Conservation (phyloP, 768 basidiomycete species). For the Lactarius vividus region DNA sequence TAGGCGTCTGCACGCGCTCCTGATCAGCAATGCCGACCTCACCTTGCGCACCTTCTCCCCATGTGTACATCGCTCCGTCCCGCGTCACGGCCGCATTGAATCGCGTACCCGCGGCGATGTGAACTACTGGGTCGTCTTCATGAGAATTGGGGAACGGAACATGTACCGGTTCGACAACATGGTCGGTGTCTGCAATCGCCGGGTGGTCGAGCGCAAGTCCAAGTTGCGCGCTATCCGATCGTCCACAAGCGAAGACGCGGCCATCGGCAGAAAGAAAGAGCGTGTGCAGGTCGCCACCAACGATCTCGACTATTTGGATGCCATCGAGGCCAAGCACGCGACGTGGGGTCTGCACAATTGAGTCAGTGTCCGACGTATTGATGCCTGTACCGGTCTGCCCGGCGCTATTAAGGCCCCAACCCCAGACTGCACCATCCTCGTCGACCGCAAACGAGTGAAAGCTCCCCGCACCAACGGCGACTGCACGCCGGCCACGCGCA, state of each 20-base stretch:
- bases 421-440: constrained; percentile 79
- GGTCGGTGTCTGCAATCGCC: constrained; percentile 56
- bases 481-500: constrained; percentile 58
- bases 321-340: constrained; percentile 65
- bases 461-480: constrained; percentile 73
- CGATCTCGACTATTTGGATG: constrained; percentile 61
- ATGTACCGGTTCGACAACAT: constrained; percentile 61
- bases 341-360: constrained; percentile 60
- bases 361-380: constrained; percentile 44
- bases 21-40: constrained; percentile 60
- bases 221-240: constrained; percentile 79
- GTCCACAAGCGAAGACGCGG: constrained; percentile 82
- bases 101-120: constrained; percentile 66
- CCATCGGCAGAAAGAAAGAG: constrained; percentile 84
- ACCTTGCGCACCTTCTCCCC: constrained; percentile 78
- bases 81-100: constrained; percentile 69
- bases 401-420: constrained; percentile 94
- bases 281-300: constrained; percentile 85
- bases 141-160: constrained; percentile 56
- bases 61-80: constrained; percentile 67
- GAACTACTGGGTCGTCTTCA: constrained; percentile 57
- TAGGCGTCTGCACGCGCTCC: constrained; percentile 61
- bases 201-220: constrained; percentile 72
- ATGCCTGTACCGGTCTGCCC: constrained; percentile 71
- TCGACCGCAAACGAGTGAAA: constrained; percentile 92